Conservation (phyloP, 1,284 basidiomycete species). For the Ceratobasidium sp. region DNA sequence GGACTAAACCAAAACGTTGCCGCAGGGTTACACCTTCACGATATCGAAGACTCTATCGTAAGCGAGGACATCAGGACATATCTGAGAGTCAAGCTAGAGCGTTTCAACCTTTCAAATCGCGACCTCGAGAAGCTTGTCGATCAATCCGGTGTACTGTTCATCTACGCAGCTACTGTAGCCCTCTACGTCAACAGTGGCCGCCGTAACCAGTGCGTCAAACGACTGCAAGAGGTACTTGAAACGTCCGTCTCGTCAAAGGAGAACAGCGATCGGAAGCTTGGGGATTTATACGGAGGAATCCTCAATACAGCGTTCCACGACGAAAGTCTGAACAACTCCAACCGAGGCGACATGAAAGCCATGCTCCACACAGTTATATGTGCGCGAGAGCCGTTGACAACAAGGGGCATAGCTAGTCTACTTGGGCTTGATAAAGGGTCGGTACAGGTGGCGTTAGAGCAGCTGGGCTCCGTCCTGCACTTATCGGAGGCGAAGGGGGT, state of each 20-base stretch:
- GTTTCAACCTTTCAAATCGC: not conserved
- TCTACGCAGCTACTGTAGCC: constrained; percentile 25
- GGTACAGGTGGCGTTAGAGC: not conserved
- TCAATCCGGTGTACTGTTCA: constrained; percentile 15
- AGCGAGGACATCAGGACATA: not conserved
- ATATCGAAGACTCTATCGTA: not conserved
- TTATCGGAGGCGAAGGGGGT: not conserved
- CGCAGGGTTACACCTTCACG: not conserved
- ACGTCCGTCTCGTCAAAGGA: not conserved
- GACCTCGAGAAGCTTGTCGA: not conserved
- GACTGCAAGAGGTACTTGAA: not conserved
- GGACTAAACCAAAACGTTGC: not conserved
- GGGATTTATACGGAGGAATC: constrained; percentile 2
- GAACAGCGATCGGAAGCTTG: not conserved
- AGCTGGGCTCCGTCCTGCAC: constrained; percentile 9
- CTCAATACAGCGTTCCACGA: not conserved
- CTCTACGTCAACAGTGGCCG: not conserved
- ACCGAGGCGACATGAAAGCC: not conserved
- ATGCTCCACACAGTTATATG: constrained; percentile 26
- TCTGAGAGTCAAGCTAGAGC: not conserved
- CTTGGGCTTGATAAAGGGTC: not conserved
- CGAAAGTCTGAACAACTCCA: not conserved
- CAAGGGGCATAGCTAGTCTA: not conserved
- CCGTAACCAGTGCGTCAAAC: not conserved
- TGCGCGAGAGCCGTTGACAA: constrained; percentile 15